A percentile compares a stretch with the other conserved stretches of the same genome.
Conservation (phyloP, 2,329 filamentous ascomycete species). For the Aspergillus vadensis region DNA sequence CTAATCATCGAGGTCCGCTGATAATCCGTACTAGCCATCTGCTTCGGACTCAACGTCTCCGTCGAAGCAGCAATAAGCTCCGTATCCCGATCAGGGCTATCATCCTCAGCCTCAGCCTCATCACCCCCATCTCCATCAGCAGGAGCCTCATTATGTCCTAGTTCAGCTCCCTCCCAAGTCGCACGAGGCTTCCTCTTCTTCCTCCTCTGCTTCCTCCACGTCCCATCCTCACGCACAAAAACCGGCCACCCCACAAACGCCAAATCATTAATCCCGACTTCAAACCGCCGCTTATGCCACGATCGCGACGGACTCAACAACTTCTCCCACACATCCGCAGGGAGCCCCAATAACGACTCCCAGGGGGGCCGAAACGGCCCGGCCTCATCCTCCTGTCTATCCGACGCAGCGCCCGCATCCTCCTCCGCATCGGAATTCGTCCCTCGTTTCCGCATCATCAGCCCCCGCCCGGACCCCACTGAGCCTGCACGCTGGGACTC, state of each 20-base stretch:
- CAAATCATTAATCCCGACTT: conserved; percentile 77
- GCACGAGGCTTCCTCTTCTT: conserved; percentile 42
- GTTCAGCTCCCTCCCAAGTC: conserved; percentile 34
- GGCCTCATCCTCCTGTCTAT: conserved; percentile 30
- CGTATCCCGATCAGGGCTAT: conserved; percentile 37
- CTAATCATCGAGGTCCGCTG: conserved; percentile 28
- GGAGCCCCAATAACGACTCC: conserved; percentile 71
- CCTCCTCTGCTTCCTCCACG: conserved; percentile 69
- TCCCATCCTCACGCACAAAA: conserved; percentile 75
- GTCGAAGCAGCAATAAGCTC: conserved; percentile 35
- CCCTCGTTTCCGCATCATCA: conserved; percentile 30
- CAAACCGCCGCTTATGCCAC: conserved; percentile 80
- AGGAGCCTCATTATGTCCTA: conserved; percentile 39
- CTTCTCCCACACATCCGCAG: conserved; percentile 75
- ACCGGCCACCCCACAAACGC: conserved; percentile 82
- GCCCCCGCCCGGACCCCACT: conserved; percentile 34
- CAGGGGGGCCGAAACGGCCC: conserved; percentile 35
- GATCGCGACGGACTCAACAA: conserved; percentile 73
- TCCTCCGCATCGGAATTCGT: conserved; percentile 38
- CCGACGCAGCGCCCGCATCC: conserved; percentile 31
- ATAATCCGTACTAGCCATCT: conserved; percentile 25
- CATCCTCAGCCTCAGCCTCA: conserved; percentile 30
- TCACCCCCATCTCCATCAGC: conserved; percentile 33
- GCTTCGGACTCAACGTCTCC: conserved; percentile 26
- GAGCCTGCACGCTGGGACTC: conserved; percentile 38